A percentile compares a stretch with the other conserved stretches of the same genome.
Conservation (phyloP, 441 rosid species). For the Erodium chrysanthum region DNA sequence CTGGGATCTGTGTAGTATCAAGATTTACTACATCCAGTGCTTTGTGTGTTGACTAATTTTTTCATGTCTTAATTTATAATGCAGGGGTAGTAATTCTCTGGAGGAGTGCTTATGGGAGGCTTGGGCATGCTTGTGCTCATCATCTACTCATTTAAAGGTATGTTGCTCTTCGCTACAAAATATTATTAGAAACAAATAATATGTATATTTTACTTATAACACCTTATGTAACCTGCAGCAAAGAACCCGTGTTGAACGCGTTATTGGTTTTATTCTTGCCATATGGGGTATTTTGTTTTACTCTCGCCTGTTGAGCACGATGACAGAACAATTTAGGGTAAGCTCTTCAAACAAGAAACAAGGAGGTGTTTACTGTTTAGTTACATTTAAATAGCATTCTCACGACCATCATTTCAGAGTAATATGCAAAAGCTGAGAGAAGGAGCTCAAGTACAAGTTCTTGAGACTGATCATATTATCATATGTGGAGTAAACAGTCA, state of each 20-base stretch:
- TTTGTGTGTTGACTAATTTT: conserved; percentile 15
- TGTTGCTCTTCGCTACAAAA: conserved; percentile 15
- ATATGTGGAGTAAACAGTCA: conserved; percentile 83
- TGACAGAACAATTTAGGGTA: conserved; percentile 95
- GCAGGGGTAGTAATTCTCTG: conserved; percentile 54
- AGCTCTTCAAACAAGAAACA: conserved; percentile 20
- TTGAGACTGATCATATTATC: conserved; percentile 81
- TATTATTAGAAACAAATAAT: conserved; percentile 4
- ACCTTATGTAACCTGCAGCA: conserved; percentile 47
- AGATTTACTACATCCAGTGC: conserved; percentile 2
- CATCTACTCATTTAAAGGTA: conserved; percentile 84
- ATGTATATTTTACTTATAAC: conserved; percentile 5
- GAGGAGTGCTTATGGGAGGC: conserved; percentile 98
- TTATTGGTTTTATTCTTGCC: conserved; percentile 76
- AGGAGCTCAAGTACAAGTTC: conserved; percentile 92
- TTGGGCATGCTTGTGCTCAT: conserved; percentile 89
- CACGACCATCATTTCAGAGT: conserved; percentile 33
- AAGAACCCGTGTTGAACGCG: conserved; percentile 78
- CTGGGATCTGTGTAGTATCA: too few species aligned
- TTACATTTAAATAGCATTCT: conserved; percentile 20
- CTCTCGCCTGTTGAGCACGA: conserved; percentile 86
- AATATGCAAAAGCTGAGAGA: conserved; percentile 91
- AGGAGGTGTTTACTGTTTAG: conserved; percentile 5
- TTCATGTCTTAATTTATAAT: conserved; percentile 19
- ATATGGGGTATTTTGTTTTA: conserved; percentile 93